Evolutionary conservation across 176 grass and related monocot species (phyloP).

Genomic region (Rhynchospora breviuscula): DNA sequence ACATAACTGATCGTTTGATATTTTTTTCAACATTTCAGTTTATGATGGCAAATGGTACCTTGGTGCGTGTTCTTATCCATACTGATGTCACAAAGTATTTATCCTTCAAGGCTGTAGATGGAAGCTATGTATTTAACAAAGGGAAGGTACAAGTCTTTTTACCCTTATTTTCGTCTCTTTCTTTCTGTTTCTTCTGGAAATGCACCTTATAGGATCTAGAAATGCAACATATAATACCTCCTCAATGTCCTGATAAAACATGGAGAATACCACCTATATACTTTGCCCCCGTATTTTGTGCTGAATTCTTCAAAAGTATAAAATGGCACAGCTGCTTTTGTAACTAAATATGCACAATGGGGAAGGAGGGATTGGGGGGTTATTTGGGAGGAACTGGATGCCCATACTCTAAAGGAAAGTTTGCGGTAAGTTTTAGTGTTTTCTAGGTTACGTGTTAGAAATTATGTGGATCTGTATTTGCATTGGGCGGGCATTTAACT

Average conservation of each 20-base stretch:
- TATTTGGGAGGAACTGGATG: not conserved
- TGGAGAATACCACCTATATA: not conserved
- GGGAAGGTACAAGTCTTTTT: slow-evolving; percentile 49
- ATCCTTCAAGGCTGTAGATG: slow-evolving; percentile 82
- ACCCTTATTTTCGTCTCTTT: not conserved
- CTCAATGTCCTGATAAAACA: not conserved
- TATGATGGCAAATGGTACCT: slow-evolving; percentile 95
- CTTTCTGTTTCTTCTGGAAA: not conserved
- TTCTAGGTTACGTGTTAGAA: not conserved
- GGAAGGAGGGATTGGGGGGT: not conserved
- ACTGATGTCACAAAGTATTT: slow-evolving; percentile 86
- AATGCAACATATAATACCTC: not conserved
- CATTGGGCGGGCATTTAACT: not conserved
- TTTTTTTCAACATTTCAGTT: slow-evolving; percentile 39
- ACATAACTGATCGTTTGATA: not conserved
- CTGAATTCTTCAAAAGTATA: not conserved
- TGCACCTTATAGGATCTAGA: not conserved
- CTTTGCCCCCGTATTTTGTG: not conserved
- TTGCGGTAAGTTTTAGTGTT: not conserved
- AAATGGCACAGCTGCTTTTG: not conserved
- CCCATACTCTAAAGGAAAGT: not conserved
- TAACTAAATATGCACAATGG: not conserved
- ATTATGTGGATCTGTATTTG: not conserved
- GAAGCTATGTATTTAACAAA: slow-evolving; percentile 88
- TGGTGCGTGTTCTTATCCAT: slow-evolving; percentile 82